Evolutionary conservation across 345 rosid genomes (phyloP), one percentile per base, ranked within the genome.

Genomic region (Aquilaria yunnanensis): DNA sequence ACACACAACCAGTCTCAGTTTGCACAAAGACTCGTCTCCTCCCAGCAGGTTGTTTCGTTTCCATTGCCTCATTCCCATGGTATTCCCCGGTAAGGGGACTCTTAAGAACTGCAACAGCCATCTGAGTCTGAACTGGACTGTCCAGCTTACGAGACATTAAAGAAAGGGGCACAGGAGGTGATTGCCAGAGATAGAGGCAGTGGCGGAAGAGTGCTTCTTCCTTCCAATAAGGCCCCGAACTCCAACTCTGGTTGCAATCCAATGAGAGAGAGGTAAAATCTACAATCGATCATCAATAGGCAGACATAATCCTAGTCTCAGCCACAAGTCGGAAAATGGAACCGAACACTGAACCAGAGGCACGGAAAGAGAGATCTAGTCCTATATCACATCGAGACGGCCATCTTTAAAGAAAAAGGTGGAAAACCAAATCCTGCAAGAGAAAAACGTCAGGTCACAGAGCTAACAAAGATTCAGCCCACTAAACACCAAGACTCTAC

Each of bases 121-220:
- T 88, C 77, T 91, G 99, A 9, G 96, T 89, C 71, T 87, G 99
- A 61, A 94, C 96, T 75, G 97, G 99, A 72, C 99, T 86, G 81
- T 90, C 97, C 66, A 85, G 73, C 66, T 90, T 85, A 68, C 83
- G 78, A 74, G 93, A 87, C 97, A 91, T 95, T 77, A 85, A 90
- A 81, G 72, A 71, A 64, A 45, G 61, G 70, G 68, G 74, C 58
- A 53, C 67, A 51, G 54, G 61, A 66, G 68, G 69, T 49, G 13
- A 67, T 49, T 66, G 78, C 80, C 50, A 46, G 76, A 70, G 70
- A 71, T 70, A 64, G 72, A 43, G 77, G 78, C 76, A 10, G 78
- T 67, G 52, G 66, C 33, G 67, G 74, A 78, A 81, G 85, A 78
- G 74, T 80, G 70, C 59, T 65, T 63, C 78, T 77, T 75, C 84